phyloP scores from a whole-genome alignment of 164 flowering plant genomes.

The Macadamia integrifolia region DNA sequence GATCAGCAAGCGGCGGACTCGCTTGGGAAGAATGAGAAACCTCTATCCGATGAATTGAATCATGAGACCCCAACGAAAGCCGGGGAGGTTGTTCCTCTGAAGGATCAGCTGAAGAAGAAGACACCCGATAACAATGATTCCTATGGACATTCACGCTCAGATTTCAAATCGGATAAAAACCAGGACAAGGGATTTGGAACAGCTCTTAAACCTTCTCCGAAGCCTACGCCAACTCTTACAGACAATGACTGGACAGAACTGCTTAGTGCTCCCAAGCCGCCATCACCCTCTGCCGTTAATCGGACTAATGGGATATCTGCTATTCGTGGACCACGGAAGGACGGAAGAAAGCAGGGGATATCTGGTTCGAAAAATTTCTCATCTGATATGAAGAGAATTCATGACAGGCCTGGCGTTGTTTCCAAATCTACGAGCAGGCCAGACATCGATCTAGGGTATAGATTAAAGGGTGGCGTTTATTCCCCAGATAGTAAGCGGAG shows the following conservation, averaged over 20 bases:
- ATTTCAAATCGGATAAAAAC: constrained; percentile 12
- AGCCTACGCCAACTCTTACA: constrained; percentile 29
- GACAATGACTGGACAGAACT: constrained; percentile 90
- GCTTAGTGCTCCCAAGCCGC: constrained; percentile 41
- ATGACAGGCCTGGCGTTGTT: constrained; percentile 19
- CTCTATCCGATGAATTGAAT: constrained; percentile 26
- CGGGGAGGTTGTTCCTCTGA: constrained; percentile 45
- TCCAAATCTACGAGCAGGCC: constrained; percentile 18
- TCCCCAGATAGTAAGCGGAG: constrained; percentile 24
- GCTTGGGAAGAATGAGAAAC: constrained; percentile 54
- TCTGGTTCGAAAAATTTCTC: constrained; percentile 13
- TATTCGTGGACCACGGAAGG: constrained; percentile 30
- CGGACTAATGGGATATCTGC: constrained; percentile 38
- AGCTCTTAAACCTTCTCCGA: constrained; percentile 9
- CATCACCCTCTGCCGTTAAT: constrained; percentile 9
- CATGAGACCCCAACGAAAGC: constrained; percentile 23
- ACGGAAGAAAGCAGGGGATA: constrained; percentile 27
- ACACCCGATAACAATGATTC: constrained; percentile 22
- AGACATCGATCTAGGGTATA: constrained; percentile 13
- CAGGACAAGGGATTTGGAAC: neutral
- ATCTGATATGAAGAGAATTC: constrained; percentile 31
- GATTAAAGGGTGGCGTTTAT: constrained; percentile 15
- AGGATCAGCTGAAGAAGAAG: constrained; percentile 85
- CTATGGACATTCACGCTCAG: constrained; percentile 19
- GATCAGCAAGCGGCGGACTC: constrained; percentile 97